Base-by-base conservation (phyloP, 2,329 filamentous ascomycete genomes). In the Xylariaceae sp. region DNA sequence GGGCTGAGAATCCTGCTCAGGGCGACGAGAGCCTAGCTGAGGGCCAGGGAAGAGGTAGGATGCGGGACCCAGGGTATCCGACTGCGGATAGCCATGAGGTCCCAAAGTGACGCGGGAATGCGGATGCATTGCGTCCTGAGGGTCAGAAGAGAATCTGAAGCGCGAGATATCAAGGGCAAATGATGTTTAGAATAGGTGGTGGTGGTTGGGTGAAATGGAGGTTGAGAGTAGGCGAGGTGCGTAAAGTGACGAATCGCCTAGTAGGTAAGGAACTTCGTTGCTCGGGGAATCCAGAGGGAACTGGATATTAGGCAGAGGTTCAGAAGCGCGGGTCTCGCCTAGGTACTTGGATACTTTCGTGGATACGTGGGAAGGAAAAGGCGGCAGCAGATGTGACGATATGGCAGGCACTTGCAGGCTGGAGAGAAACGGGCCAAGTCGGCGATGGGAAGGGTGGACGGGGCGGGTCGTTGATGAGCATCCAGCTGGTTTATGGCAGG, bases 41-140 rank as follows among this genome's bases (percentile, higher is more conserved):
- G 27, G n/a, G 35, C 40, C 39, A 19, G 4, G 29, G 12, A 37
- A 9, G 29, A 12, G 5, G 27, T 47, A 47, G 12, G 42, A 19
- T 32, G 47, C 34, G 31, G 34, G 45, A 7, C 37, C n/a, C 53
- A 56, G 46, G 31, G 35, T 6, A 31, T 44, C 32, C 42, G 34
- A 29, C 26, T 51, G 51, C 48, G 32, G 50, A 46, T 35, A 40
- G 6, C 35, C 40, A 41, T 35, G 12, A 30, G 47, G 19, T 8
- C 32, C 29, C 4, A 48, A 3, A 29, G 34, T 7, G 11, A 43
- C 42, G 7, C 43, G 57, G 11, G 49, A 48, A n/a, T 54, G 43
- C 2, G 46, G 7, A 30, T 54, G 54, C 57, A 59, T 59, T 7
- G 34, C 29, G 44, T 8, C 6, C 39, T 5, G 12, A 30, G 30